Evolutionary conservation across 257 asterid species (phyloP).

Genomic region (Fraxinus quadrangulata): DNA sequence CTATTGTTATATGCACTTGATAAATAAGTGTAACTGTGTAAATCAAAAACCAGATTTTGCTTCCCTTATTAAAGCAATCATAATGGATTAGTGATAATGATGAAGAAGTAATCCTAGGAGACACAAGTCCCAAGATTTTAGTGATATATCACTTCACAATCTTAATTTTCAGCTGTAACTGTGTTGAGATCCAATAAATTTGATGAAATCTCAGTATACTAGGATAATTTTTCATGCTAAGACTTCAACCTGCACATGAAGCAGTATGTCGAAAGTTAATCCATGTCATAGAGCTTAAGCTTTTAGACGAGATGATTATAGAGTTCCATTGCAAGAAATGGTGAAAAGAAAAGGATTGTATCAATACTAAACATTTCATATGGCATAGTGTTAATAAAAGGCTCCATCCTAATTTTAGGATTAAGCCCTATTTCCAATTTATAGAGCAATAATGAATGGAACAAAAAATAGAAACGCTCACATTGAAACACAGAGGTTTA

Average conservation of each 20-base stretch:
- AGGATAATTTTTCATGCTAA: neutral
- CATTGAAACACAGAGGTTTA: neutral
- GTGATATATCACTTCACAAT: neutral
- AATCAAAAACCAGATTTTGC: neutral
- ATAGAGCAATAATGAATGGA: neutral
- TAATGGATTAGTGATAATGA: neutral
- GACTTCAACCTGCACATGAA: neutral
- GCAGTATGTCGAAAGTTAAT: neutral
- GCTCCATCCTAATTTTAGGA: neutral
- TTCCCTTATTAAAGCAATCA: neutral
- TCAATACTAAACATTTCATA: neutral
- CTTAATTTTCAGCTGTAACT: neutral
- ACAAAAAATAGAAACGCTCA: neutral
- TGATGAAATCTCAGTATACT: neutral
- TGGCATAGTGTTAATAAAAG: neutral
- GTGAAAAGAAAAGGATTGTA: neutral
- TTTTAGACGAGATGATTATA: neutral
- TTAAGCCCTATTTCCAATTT: neutral
- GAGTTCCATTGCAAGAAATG: neutral
- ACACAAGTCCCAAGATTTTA: neutral
- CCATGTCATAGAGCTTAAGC: neutral
- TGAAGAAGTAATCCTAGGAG: neutral
- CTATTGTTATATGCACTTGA: neutral
- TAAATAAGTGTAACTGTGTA: neutral
- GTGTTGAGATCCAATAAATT: neutral